Evolutionary conservation across 805 yeast genomes (phyloP).

Genomic region (Monosporozyma servazzii): DNA sequence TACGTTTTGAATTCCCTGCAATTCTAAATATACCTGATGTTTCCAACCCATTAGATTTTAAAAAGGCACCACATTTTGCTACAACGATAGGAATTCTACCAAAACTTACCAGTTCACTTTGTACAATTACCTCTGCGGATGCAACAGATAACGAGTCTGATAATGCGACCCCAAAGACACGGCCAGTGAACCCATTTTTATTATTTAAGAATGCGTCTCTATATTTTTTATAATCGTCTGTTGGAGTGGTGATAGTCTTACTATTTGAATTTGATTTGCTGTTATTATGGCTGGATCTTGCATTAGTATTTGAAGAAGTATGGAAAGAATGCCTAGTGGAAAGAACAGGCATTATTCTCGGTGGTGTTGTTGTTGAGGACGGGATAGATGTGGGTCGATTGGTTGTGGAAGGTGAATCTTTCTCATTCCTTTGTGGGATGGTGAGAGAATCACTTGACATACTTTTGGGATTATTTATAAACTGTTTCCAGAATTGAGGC

Average conservation of each 20-base stretch:
- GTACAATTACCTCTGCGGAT: slow-evolving; percentile 54
- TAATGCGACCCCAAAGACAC: slow-evolving; percentile 74
- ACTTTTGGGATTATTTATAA: slow-evolving; percentile 27
- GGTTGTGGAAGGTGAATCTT: not conserved
- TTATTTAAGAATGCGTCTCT: slow-evolving; percentile 32
- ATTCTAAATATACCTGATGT: slow-evolving; percentile 90
- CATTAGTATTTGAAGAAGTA: slow-evolving; percentile 1
- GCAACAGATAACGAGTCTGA: slow-evolving; percentile 58
- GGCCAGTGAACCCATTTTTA: slow-evolving; percentile 33
- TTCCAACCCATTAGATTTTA: slow-evolving; percentile 67
- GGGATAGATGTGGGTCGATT: not conserved
- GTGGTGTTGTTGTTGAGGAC: not conserved
- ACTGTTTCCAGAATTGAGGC: slow-evolving; percentile 26
- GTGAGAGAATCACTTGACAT: slow-evolving; percentile 25
- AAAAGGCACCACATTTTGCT: slow-evolving; percentile 86
- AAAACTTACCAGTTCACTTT: slow-evolving; percentile 58
- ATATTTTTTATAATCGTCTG: slow-evolving; percentile 24
- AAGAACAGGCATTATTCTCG: slow-evolving; percentile 6
- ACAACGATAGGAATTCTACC: slow-evolving; percentile 89
- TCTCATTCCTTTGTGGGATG: not conserved
- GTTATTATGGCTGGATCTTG: not conserved
- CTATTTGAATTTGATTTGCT: not conserved
- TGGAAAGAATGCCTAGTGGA: slow-evolving; percentile 9
- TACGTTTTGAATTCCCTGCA: slow-evolving; percentile 83
- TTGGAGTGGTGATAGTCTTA: slow-evolving; percentile 1